Percentiles rank a stretch among this genome's conserved stretches.
Evolutionary conservation across 208 protist species (phyloP).

Genomic region (Borovskyia barvae): DNA sequence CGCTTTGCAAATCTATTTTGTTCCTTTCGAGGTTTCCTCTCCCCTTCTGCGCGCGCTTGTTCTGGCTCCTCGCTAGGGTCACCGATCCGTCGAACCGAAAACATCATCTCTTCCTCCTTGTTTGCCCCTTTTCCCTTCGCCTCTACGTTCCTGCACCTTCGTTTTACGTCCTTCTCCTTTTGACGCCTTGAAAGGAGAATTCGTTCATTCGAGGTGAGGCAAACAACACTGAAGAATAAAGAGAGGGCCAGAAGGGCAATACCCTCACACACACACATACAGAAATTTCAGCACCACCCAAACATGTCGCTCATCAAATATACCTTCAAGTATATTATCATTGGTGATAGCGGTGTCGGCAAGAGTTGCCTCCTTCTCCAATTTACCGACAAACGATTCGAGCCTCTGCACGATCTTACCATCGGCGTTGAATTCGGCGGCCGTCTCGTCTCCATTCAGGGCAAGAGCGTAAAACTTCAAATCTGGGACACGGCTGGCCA

Average conservation of each 20-base stretch:
- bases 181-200: neutral
- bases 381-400: slow-evolving; percentile 99
- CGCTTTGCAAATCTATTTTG: too few species aligned
- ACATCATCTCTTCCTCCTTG: neutral
- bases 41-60: neutral
- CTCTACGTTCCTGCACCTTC: neutral
- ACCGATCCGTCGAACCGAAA: neutral
- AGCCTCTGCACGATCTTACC: slow-evolving; percentile 99
- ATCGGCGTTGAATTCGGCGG: slow-evolving; percentile 99
- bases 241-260: slow-evolving; percentile 1
- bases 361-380: slow-evolving; percentile 98
- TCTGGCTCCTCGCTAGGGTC: neutral
- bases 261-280: slow-evolving; percentile 10
- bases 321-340: slow-evolving; percentile 99
- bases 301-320: slow-evolving; percentile 61
- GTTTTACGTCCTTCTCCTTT: neutral
- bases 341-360: slow-evolving; percentile 95
- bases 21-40: slow-evolving; percentile 1
- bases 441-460: slow-evolving; percentile 94
- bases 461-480: slow-evolving; percentile 98
- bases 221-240: too few species aligned
- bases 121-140: neutral
- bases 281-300: neutral
- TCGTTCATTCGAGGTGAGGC: too few species aligned
- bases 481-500: slow-evolving; percentile 98